Evolutionary conservation across 1,284 basidiomycete species (phyloP), one percentile per base, ranked within the genome.

Genomic region (Apiotrichum mycotoxinovorans): DNA sequence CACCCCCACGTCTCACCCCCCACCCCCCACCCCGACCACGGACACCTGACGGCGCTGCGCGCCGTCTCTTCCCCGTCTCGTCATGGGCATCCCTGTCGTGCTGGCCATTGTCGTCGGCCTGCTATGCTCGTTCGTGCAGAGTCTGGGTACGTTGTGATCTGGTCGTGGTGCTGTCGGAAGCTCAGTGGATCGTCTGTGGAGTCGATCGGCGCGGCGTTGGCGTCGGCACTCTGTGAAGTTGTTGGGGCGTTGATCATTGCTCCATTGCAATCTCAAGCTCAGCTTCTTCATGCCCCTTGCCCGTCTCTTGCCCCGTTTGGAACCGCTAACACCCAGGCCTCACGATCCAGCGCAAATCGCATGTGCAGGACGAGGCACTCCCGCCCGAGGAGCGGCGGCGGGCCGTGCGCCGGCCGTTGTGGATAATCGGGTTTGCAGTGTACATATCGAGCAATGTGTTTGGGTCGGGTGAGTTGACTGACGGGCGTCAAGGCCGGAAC

Each of bases 341-440:
- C 38, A 96, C 94, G 27, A 87, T 98, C 60, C 93, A 97, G 74
- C 85, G 94, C 63, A 94, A 95, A 80, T 93, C 90, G 66, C 93
- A 97, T 81, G 83, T 97, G 38, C 79, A 88, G 59, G 91, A 96
- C 71, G 88, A 92, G 65, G 77, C 80, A 4, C 79, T 88, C 12
- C 87, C 91, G 3, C 81, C 85, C 47, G 72, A 81, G 34, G 75
- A 83, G 52, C 85, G 85, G 68, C 82, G 81, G 57, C 82, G 84
- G 27, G 89, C 92, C 66, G 83, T 88, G 69, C 82, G 84, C 46
- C 82, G 91, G 68, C 91, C 91, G 49, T 77, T 93, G 25, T 95
- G 91, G 91, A 78, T 93, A 23, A 71, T 89, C 33, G 93, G 93
- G 12, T 94, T 96, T 69, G 79, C 80, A 78, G 84, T 90, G 68